Base-by-base conservation (phyloP, 2,329 filamentous ascomycete species). In the Tolypocladium ophioglossoides region DNA sequence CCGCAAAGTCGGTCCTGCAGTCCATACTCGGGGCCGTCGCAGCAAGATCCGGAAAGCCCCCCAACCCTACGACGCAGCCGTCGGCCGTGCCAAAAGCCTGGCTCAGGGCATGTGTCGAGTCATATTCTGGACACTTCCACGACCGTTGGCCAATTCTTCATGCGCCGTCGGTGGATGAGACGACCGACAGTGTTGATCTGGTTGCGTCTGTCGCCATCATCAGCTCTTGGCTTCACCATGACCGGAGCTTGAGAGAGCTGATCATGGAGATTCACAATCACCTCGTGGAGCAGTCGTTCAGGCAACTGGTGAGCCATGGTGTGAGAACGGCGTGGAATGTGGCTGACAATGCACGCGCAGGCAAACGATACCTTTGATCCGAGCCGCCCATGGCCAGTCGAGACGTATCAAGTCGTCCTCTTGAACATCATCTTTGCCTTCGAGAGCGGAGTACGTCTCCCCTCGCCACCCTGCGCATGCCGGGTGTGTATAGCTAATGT, bases 71-170 rank as follows among this genome's bases (percentile, higher is more conserved):
- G 22, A 51, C 54, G 2, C 52, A 41, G 12, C 46, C 47, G 2
- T n/a, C 57, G 18, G 27, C 57, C 39, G 50, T 62, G 3, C 55
- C 60, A 30, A 58, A 59, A 32, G 9, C 50, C 1, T 65, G 63
- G 64, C 56, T 63, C 4, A 48, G 56, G 16, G 55, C 53, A 4
- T 59, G 58, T 30, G 56, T 62, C 1, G 61, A 64, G 0, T 60
- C 65, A 0, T 78, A 74, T 38, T 66, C 76, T n/a, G 61, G 61
- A 0, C 56, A 64, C 0, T 72, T 75, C 34, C 73, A 76, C 54
- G 63, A 72, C 32, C 65, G 65, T 1, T 76, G 72, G 65, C 70
- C 74, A 7, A 60, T 74, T 2, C 58, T 77, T 4, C 72, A 74
- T 56, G 64, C 62, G 0, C 71, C 73, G 1, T 60, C 65, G 0